These are phyloP conservation scores for Kurtzmaniella quercitrusa DNA, from an alignment of 1,139 yeast species.

Conservation along the genomic window DNA sequence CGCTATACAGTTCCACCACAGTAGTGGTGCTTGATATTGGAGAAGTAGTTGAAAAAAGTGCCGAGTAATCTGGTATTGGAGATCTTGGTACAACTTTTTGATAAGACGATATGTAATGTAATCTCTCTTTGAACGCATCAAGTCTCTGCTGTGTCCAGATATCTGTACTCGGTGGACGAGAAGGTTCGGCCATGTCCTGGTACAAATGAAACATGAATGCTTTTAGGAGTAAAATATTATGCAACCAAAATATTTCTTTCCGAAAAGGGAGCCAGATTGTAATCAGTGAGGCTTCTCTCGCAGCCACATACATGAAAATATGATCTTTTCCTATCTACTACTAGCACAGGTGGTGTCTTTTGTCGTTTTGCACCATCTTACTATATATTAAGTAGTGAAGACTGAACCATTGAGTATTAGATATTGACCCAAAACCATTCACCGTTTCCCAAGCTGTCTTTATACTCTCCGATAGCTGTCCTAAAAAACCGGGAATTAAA, in stretches of 20 bases:
- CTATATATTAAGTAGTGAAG: no score
- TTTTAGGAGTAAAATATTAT: not conserved
- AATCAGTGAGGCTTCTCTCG: not conserved
- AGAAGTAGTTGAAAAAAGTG: not conserved
- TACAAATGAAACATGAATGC: not conserved
- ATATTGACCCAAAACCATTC: no score
- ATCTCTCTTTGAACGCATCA: constrained; percentile 1
- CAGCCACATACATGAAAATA: not conserved
- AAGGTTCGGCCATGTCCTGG: not conserved
- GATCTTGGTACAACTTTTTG: not conserved
- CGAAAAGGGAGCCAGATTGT: not conserved
- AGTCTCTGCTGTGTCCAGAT: not conserved
- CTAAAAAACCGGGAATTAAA: no score
- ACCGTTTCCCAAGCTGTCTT: no score
- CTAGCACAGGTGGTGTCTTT: no score
- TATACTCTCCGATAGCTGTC: no score
- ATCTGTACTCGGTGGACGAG: not conserved
- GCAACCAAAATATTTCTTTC: not conserved
- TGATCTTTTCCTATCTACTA: no score
- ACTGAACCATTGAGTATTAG: no score
- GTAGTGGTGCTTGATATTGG: not conserved
- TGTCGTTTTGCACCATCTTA: no score
- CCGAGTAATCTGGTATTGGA: not conserved
- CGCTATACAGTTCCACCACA: not conserved
- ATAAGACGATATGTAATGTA: constrained; percentile 2